phyloP scores from a whole-genome alignment of 2,329 filamentous ascomycete genomes.

The Xylaria sp. region DNA sequence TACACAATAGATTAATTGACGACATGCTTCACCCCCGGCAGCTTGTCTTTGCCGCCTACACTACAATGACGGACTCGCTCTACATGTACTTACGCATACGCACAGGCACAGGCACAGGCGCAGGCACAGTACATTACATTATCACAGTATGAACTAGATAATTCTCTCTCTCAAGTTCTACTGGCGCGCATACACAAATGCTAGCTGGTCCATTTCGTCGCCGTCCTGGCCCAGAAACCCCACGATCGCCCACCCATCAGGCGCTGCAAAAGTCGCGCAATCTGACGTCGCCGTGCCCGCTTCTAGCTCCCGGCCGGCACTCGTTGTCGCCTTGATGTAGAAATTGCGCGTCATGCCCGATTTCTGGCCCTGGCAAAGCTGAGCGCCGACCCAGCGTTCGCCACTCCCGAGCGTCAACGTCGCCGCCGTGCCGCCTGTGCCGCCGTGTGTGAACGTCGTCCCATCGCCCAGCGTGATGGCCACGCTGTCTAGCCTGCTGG shows the following conservation, averaged over 20 bases:
- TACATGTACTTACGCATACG: not conserved
- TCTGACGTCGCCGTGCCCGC: conserved; percentile 58
- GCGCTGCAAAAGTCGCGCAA: conserved; percentile 55
- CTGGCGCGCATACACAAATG: conserved; percentile 58
- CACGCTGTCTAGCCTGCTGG: conserved; percentile 61
- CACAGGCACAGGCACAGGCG: too few relatives aligned
- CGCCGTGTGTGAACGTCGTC: conserved; percentile 62
- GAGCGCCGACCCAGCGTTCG: conserved; percentile 61
- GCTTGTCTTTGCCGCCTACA: not conserved
- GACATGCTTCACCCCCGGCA: conserved; percentile 1
- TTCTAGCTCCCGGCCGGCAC: conserved; percentile 56
- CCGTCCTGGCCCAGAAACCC: conserved; percentile 54
- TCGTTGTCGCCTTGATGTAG: conserved; percentile 65
- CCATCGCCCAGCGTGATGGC: conserved; percentile 60
- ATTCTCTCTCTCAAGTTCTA: conserved; percentile 40
- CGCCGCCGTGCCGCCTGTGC: conserved; percentile 58
- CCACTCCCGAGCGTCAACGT: conserved; percentile 56
- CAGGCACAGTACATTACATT: too few relatives aligned
- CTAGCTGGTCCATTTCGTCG: conserved; percentile 66
- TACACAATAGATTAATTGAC: not conserved
- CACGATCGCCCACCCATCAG: conserved; percentile 56
- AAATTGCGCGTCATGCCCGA: conserved; percentile 62
- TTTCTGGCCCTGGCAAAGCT: conserved; percentile 62
- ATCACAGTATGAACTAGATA: not conserved
- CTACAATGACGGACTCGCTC: not conserved